These are phyloP conservation scores for Sisymbrium irio DNA, from an alignment of 345 rosid species.

Conservation along the genomic window DNA sequence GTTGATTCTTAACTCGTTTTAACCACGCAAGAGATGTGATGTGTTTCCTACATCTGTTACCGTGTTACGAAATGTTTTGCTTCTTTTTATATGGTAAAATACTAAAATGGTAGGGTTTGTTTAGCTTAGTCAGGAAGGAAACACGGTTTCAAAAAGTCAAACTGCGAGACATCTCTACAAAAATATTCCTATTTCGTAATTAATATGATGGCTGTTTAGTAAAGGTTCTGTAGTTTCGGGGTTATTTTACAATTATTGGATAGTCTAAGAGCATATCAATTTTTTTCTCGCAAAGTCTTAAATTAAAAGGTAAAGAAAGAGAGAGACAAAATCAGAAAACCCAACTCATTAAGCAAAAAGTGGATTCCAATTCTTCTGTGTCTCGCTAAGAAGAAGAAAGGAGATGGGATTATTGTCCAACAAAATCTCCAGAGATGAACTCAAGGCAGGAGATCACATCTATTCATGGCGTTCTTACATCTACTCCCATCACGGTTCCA, in stretches of 20 bases:
- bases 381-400: not conserved
- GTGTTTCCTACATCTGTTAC: not conserved
- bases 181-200: not conserved
- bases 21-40: not conserved
- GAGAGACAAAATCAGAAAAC: not conserved
- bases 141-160: not conserved
- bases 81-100: not conserved
- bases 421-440: constrained; percentile 44
- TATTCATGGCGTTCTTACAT: constrained; percentile 73
- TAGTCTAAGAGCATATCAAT: not conserved
- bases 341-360: not conserved
- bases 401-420: constrained; percentile 63
- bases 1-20: not conserved
- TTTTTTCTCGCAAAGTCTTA: too few relatives aligned
- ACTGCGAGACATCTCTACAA: not conserved
- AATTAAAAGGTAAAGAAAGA: not conserved
- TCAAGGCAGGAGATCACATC: constrained; percentile 69
- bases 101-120: not conserved
- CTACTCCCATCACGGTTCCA: constrained; percentile 67
- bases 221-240: not conserved
- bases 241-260: not conserved
- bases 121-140: not conserved
- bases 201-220: not conserved
- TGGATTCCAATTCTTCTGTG: not conserved
- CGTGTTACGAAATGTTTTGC: not conserved